Percentiles rank a stretch among this genome's conserved stretches.
Evolutionary conservation across 1,139 yeast species (phyloP).

Genomic region (Blastobotrys ciferrii): DNA sequence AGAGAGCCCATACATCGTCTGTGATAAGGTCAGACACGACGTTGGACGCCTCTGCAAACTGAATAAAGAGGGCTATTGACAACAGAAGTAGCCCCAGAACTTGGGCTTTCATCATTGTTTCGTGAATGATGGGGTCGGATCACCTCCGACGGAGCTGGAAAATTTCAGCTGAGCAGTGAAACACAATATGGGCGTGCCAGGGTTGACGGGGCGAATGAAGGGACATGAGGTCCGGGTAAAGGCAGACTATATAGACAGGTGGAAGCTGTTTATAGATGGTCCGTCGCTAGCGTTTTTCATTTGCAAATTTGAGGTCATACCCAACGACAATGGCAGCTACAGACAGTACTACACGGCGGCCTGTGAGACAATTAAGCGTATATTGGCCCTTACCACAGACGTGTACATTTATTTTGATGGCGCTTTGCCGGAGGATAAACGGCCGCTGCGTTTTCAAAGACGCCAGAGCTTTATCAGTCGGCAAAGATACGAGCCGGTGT

Average conservation of each 20-base stretch:
- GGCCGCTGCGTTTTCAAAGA: slow-evolving; percentile 8
- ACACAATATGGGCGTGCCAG: slow-evolving; percentile 17
- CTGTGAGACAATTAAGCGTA: background rate
- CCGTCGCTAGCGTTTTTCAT: slow-evolving; percentile 19
- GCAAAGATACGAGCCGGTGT: background rate
- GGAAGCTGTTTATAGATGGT: slow-evolving; percentile 18
- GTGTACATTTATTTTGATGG: slow-evolving; percentile 16
- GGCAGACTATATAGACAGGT: background rate
- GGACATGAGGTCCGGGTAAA: background rate
- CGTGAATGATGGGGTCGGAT: background rate
- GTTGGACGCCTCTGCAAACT: background rate
- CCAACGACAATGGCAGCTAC: slow-evolving; percentile 6
- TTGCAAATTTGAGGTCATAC: slow-evolving; percentile 10
- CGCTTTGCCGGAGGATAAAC: slow-evolving; percentile 13
- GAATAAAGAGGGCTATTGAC: background rate
- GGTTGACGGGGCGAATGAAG: slow-evolving; percentile 11
- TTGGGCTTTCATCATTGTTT: background rate
- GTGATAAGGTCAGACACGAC: background rate
- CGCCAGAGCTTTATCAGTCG: slow-evolving; percentile 1
- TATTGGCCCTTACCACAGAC: background rate
- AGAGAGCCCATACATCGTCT: background rate
- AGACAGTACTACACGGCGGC: slow-evolving; percentile 4
- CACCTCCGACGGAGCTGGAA: background rate
- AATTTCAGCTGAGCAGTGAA: too few relatives aligned
- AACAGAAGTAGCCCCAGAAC: background rate